A percentile compares a stretch with the other conserved stretches of the same genome.
phyloP scores from a whole-genome alignment of 2,329 filamentous ascomycete species.

The Talaromyces sp. region DNA sequence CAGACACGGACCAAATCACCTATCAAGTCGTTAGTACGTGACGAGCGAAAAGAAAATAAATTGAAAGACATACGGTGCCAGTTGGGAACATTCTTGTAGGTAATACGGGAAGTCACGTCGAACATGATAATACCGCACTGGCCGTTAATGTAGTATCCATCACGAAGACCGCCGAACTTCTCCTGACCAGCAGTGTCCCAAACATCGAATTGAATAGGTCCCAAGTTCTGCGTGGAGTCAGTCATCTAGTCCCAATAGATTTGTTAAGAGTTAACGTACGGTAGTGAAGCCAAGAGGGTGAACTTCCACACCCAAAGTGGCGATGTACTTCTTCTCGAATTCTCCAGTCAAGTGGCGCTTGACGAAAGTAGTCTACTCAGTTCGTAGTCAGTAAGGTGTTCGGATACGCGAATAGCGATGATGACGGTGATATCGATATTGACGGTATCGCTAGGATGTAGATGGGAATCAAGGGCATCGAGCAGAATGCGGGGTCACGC shows the following conservation, averaged over 20 bases:
- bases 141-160: conserved; percentile 99
- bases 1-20: conserved; percentile 98
- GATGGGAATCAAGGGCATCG: not conserved
- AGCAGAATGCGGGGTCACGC: conserved; percentile 16
- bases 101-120: conserved; percentile 98
- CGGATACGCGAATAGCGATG: not conserved
- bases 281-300: conserved; percentile 97
- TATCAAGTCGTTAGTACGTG: conserved; percentile 35
- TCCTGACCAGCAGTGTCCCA: conserved; percentile 99
- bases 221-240: conserved; percentile 66
- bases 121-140: conserved; percentile 99
- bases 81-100: conserved; percentile 99
- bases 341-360: conserved; percentile 99
- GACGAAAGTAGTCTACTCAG: conserved; percentile 90
- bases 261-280: conserved; percentile 58
- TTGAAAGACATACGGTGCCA: conserved; percentile 82
- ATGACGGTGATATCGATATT: not conserved
- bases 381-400: conserved; percentile 2
- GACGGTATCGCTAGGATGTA: not conserved
- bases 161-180: conserved; percentile 98
- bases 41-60: not conserved
- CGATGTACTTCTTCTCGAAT: conserved; percentile 99
- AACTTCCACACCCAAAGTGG: conserved; percentile 98
- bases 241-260: conserved; percentile 26
- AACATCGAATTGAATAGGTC: conserved; percentile 96